Evolutionary conservation across 345 rosid genomes (phyloP).

Genomic region (Cardamine resedifolia): DNA sequence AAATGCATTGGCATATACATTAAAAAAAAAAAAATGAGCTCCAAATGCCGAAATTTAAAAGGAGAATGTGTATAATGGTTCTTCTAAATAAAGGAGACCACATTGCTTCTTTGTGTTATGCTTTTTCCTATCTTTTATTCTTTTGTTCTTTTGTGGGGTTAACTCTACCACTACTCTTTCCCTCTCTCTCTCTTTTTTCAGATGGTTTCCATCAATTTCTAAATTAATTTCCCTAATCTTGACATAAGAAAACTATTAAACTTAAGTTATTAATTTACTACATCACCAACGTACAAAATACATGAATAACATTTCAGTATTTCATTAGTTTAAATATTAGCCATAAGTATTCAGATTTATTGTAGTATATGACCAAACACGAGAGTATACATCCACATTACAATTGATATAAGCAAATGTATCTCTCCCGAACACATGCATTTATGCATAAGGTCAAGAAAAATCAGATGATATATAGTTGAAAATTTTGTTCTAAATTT

Average conservation of each 20-base stretch:
- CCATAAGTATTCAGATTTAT: neutral
- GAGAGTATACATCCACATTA: no score
- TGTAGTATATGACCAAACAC: no score
- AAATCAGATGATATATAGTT: neutral
- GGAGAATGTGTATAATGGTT: constrained; percentile 29
- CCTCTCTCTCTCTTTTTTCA: neutral
- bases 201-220: constrained; percentile 1
- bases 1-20: constrained; percentile 11
- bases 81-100: constrained; percentile 34
- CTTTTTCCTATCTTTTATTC: constrained; percentile 38
- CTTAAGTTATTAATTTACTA: neutral
- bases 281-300: neutral
- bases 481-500: neutral
- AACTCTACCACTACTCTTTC: constrained; percentile 33
- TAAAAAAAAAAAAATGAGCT: neutral
- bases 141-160: constrained; percentile 44
- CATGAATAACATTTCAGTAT: neutral
- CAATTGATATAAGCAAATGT: neutral
- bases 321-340: neutral
- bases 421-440: neutral
- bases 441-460: neutral
- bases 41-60: constrained; percentile 13
- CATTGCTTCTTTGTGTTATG: constrained; percentile 37
- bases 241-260: neutral
- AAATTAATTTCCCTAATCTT: constrained; percentile 1